Conservation (phyloP, 2,329 filamentous ascomycete genomes). For the Neurospora crassa region DNA sequence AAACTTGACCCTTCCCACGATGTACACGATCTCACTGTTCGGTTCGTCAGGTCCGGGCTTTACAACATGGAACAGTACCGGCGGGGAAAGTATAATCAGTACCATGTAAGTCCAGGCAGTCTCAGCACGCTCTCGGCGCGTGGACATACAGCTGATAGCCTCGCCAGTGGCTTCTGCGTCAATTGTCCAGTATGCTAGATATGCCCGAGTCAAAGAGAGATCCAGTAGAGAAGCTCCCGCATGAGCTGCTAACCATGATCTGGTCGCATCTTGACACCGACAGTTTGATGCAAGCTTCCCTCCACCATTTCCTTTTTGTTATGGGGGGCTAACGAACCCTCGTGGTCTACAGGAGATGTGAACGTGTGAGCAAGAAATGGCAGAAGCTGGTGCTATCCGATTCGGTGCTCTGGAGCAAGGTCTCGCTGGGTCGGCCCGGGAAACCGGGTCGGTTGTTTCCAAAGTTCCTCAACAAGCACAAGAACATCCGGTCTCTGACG, state of each 20-base stretch:
- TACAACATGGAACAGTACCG: slow-evolving; percentile 5
- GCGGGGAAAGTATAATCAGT: slow-evolving; percentile 5
- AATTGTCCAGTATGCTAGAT: slow-evolving; percentile 12
- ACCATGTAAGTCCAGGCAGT: slow-evolving; percentile 7
- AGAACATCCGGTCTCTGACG: slow-evolving; percentile 6
- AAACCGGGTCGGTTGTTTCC: slow-evolving; percentile 8
- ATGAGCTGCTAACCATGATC: slow-evolving; percentile 13
- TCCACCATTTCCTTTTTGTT: too few species aligned
- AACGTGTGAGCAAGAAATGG: slow-evolving; percentile 15
- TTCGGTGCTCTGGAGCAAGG: slow-evolving; percentile 8
- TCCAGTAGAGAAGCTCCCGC: slow-evolving; percentile 13
- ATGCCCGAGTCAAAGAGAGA: slow-evolving; percentile 9
- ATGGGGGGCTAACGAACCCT: slow-evolving; percentile 1
- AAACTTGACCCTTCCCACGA: background rate
- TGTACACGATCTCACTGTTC: slow-evolving; percentile 3
- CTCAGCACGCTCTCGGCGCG: background rate
- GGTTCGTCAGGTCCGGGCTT: slow-evolving; percentile 10
- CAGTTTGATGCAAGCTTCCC: slow-evolving; percentile 5
- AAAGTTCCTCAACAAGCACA: slow-evolving; percentile 11
- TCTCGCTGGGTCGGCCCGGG: slow-evolving; percentile 5
- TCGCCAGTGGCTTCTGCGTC: slow-evolving; percentile 10
- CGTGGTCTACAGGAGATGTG: slow-evolving; percentile 6
- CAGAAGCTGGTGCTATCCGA: slow-evolving; percentile 5
- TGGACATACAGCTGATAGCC: background rate
- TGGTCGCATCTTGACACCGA: slow-evolving; percentile 10